Conservation (phyloP, 306 rosid species). For the Lathyrus tuberosus region DNA sequence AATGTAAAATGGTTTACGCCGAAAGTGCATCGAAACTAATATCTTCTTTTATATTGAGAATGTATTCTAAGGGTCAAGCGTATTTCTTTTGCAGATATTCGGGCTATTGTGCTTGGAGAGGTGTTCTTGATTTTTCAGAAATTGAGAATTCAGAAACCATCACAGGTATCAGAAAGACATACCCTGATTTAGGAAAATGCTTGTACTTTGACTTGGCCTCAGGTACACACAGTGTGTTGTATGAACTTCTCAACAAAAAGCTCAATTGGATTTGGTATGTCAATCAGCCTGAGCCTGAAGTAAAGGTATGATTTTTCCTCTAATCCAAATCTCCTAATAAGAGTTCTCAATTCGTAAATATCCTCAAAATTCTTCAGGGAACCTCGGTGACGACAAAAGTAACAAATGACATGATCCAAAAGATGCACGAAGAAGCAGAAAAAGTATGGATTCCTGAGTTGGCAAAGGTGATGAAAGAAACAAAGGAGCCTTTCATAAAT, state of each 20-base stretch:
- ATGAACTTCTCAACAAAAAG: conserved; percentile 69
- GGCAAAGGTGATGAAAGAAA: conserved; percentile 63
- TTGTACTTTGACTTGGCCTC: conserved; percentile 77
- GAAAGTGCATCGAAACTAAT: too few species aligned
- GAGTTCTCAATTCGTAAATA: too few species aligned
- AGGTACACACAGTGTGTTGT: conserved; percentile 63
- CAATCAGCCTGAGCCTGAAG: conserved; percentile 75
- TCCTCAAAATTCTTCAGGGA: conserved; percentile 47
- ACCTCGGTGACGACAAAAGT: conserved; percentile 71
- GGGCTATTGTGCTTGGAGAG: conserved; percentile 94
- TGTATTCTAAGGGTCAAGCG: too few species aligned
- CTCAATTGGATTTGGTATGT: conserved; percentile 89
- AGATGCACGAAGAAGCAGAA: conserved; percentile 70
- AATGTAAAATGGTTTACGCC: too few species aligned
- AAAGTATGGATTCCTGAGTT: conserved; percentile 75
- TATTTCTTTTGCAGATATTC: conserved; percentile 58
- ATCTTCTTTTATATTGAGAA: too few species aligned
- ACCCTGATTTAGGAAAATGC: conserved; percentile 83
- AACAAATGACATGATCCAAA: conserved; percentile 59
- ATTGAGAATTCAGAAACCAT: conserved; percentile 67
- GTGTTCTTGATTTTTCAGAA: conserved; percentile 73
- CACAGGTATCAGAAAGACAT: conserved; percentile 53
- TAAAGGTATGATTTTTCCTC: conserved; percentile 48
- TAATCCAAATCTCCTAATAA: too few species aligned
- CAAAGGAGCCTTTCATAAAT: conserved; percentile 78